Evolutionary conservation across 2,329 filamentous ascomycete genomes (phyloP), one percentile per base, ranked within the genome.

Genomic region (Trichophyton schoenleinii): DNA sequence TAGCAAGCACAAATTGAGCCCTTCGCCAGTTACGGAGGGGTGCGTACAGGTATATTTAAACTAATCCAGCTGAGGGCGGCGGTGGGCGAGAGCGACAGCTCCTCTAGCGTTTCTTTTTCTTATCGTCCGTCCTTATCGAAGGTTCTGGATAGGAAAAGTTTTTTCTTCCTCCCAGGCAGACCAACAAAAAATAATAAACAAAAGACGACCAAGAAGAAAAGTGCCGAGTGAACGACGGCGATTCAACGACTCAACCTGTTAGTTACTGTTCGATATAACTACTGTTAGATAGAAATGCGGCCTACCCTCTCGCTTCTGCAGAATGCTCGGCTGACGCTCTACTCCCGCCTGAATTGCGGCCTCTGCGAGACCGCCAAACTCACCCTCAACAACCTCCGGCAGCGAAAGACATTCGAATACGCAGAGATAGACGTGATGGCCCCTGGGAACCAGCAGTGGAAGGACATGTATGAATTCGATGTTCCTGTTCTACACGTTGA

Each of bases 401-500:
- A 81, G 63, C 76, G 75, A 48, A 75, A 78, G 46, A 75, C 77
- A 1, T 80, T 85, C 65, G 76, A 79, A 61, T 85, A 84, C 68
- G 66, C 76, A 1, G 82, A 86, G 70, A 73, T 84, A 62, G 79
- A 86, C 66, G 81, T 86, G 59, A 83, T 84, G 79, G 74, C 74
- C 2, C 70, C 75, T 0, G 75, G 72, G 3, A 78, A 84, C 58
- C 74, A 80, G 64, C 71, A 76, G 58, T 86, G 83, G 83, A 85
- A 79, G 66, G 73, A 78, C 62, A 70, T 83, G 15, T 86, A 86
- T 66, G 83, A 85, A 57, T 85, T 85, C 63, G 83, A 86, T 67
- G 83, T 83, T 2, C 83, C 83, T 0, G 83, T 86, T 63, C 75
- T 86, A 34, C 83, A 86, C 68, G 75, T 85, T 48, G 81, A 79